phyloP scores from a whole-genome alignment of 768 basidiomycete species.

The Tylopilus sp. region DNA sequence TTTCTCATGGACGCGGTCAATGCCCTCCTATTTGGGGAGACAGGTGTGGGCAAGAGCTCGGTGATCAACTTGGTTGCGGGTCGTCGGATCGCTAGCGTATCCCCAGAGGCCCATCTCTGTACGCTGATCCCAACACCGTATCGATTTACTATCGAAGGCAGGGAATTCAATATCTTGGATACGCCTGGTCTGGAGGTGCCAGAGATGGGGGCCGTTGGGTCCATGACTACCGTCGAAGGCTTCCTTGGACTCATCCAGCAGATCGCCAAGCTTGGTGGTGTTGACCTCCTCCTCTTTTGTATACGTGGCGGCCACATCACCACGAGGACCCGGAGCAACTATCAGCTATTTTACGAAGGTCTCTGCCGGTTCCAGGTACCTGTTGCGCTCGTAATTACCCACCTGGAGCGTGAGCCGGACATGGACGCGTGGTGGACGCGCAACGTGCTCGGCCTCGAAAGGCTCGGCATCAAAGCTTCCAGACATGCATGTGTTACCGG shows the following conservation, averaged over 20 bases:
- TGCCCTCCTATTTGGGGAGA: slow-evolving; percentile 42
- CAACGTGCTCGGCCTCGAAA: slow-evolving; percentile 19
- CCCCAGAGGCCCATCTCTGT: slow-evolving; percentile 26
- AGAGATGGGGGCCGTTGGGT: background rate
- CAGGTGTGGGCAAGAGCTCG: slow-evolving; percentile 32
- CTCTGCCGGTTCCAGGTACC: slow-evolving; percentile 35
- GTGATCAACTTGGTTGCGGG: slow-evolving; percentile 30
- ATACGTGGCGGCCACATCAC: slow-evolving; percentile 37
- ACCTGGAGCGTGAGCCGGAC: slow-evolving; percentile 34
- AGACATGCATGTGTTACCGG: slow-evolving; percentile 34
- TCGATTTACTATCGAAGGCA: slow-evolving; percentile 11
- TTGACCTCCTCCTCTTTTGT: slow-evolving; percentile 40
- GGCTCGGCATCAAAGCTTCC: slow-evolving; percentile 15
- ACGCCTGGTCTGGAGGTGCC: background rate
- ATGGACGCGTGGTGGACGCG: slow-evolving; percentile 34
- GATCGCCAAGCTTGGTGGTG: slow-evolving; percentile 29
- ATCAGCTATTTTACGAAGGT: slow-evolving; percentile 35
- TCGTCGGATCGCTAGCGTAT: slow-evolving; percentile 12
- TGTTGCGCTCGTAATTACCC: slow-evolving; percentile 31
- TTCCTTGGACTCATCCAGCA: slow-evolving; percentile 31
- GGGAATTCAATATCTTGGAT: slow-evolving; percentile 15
- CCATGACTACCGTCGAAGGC: slow-evolving; percentile 22
- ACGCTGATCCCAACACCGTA: slow-evolving; percentile 32
- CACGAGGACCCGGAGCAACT: slow-evolving; percentile 34
- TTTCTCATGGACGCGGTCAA: slow-evolving; percentile 25